Evolutionary conservation across 2,329 filamentous ascomycete genomes (phyloP), one percentile per base, ranked within the genome.

Genomic region (Talaromyces albobiverticillius): DNA sequence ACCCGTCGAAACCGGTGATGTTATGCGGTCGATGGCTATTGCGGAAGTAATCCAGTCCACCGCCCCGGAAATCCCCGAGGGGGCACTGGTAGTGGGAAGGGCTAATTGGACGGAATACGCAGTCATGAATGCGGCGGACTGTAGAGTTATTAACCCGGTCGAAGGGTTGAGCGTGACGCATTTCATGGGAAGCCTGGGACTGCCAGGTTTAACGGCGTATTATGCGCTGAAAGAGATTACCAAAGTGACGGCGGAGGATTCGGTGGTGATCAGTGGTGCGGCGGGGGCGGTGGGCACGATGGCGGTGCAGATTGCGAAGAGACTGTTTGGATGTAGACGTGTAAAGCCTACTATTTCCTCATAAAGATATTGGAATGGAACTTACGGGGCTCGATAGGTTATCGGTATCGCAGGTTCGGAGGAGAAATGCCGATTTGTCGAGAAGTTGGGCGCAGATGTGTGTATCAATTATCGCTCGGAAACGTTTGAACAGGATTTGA

Each of bases 381-480:
- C n/a, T n/a, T n/a, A 29, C 25, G 9, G 4, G 4, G 25, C 25
- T 29, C 5, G 4, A 5, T 70, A 68, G 57, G 73, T 82, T 11
- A 71, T 82, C 49, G 80, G 79, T 10, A 80, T 82, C 51, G 77
- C 79, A 0, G 79, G 80, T 3, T 71, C 73, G 0, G 75, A 78
- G 45, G 74, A 75, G 45, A 82, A 82, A 66, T 82, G 80, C 64
- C 62, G 64, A 18, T 79, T 76, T 73, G 76, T 81, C 1, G 79
- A 83, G 60, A 66, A 65, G 43, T 69, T 82, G 1, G 80, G 80
- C 6, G 79, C 78, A 6, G 79, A 84, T 61, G 64, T 75, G 6
- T 81, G 79, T 60, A 59, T 84, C 54, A 80, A 83, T 68, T 83
- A 83, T 66, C 80, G 81, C 61, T 67, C 68, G 6, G 54, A 71